Evolutionary conservation across 2,329 filamentous ascomycete species (phyloP), one percentile per base, ranked within the genome.

Genomic region (Didymosphaeria variabile): DNA sequence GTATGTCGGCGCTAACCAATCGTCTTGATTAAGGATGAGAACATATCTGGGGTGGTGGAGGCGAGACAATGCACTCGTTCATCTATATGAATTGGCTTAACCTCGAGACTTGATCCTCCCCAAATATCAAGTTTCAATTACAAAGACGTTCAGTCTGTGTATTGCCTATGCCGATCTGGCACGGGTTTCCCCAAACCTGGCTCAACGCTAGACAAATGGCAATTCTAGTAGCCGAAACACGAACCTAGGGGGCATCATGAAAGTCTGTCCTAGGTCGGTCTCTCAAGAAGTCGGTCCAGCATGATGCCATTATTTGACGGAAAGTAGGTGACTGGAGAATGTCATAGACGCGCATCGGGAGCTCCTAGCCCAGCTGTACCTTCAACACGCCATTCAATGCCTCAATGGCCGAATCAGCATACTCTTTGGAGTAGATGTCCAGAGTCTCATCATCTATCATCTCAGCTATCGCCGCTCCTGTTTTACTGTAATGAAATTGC

Each of bases 321-420:
- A 42, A 53, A n/a, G 5, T 8, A 13, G 40, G 10, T 29, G 32
- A 32, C 17, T 5, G 3, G 13, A 4, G 10, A 13, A 13, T 15
- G 38, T 32, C 29, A 23, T 32, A 29, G 17, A 32, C 6, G n/a
- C 26, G 9, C 34, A 29, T 3, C 53, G 17, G 17, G 31, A 52
- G 21, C 13, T 26, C 46, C 65, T 75, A 76, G 64, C 67, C 71
- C n/a, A 76, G 63, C 64, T 73, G 77, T 19, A 78, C 75, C 62
- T 70, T 71, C 49, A 71, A 46, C 17, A 78, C 66, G 1, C 73
- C 74, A 19, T 67, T 66, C 65, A 76, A 67, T 3, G 72, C 70
- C 26, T 77, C 73, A 2, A 73, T 47, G 6, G 68, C 72, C n/a
- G 71, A 72, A 21, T 76, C 74, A 8, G 71, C 69, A 52, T 76